Base-by-base conservation (phyloP, 306 rosid genomes). In the Malus orientalis region DNA sequence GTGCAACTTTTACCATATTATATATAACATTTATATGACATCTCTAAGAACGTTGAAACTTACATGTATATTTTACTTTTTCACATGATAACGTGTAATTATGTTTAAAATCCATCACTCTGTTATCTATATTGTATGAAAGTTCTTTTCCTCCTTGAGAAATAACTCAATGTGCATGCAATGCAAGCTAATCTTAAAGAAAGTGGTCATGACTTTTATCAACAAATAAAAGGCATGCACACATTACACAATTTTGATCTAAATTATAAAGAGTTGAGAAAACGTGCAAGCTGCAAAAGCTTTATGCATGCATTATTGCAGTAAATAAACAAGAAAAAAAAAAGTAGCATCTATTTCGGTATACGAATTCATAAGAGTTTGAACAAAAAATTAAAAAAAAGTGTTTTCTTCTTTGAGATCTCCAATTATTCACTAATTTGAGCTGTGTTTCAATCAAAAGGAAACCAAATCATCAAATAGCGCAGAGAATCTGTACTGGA, bases 401-500 rank as follows among this genome's bases (percentile, higher is more conserved):
- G 16, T 16, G 16, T 44, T 44, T 11, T 42, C 14, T 61, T 30
- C 27, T 45, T 45, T 68, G 47, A 25, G 19, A 58, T 58, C 44
- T 30, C 62, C 20, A 60, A 54, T 54, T 11, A 27, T 60, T 33
- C 70, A 2, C 22, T 66, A 11, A 22, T 51, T 49, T 61, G 16
- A n/a, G 10, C 9, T 32, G 71, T 49, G 47, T 59, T 70, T 47
- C 69, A 44, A 67, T 71, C 70, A 69, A 69, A 61, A 32, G 57
- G 74, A 45, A 67, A 11, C 42, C 78, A 73, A 67, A 79, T 73
- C 78, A 73, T 65, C 67, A 79, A 65, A 64, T 30, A 42, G 25
- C 11, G 67, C 84, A 69, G 84, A 59, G 71, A 76, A 62, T 75
- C 84, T 80, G 76, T 69, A 69, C 78, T 57, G 23, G n/a, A 44